phyloP scores from a whole-genome alignment of 2,329 filamentous ascomycete genomes.

The Claviceps monticola region DNA sequence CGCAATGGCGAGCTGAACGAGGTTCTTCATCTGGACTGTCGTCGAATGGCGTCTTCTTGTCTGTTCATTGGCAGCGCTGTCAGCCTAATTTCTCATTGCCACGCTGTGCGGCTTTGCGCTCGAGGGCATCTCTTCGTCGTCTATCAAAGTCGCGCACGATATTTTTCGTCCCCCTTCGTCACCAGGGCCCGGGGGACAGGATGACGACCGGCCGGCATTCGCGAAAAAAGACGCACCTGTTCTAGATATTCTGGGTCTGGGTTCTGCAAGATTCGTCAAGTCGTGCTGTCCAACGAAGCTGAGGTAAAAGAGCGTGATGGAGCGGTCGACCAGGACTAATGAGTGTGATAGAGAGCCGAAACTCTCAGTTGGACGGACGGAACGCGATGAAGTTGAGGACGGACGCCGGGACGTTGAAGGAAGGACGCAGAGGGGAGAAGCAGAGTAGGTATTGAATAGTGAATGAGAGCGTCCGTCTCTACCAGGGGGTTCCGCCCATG shows the following conservation, averaged over 20 bases:
- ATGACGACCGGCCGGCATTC: no score
- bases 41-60: background rate
- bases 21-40: constrained; percentile 7
- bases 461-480: background rate
- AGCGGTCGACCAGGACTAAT: constrained; percentile 20
- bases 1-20: constrained; percentile 34
- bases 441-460: constrained; percentile 5
- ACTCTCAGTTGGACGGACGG: constrained; percentile 39
- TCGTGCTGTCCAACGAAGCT: constrained; percentile 13
- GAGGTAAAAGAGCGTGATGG: constrained; percentile 17
- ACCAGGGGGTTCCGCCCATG: background rate
- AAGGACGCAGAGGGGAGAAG: constrained; percentile 8
- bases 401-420: constrained; percentile 12
- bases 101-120: background rate
- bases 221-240: background rate
- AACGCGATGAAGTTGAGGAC: constrained; percentile 15
- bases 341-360: constrained; percentile 41
- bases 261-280: background rate
- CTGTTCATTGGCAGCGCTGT: background rate
- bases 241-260: background rate
- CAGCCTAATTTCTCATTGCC: background rate
- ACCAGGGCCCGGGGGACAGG: background rate
- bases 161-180: background rate
- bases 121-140: background rate
- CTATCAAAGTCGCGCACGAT: background rate